Conservation (phyloP, 352 stramenopile genomes). For the Pythium chondricola region DNA sequence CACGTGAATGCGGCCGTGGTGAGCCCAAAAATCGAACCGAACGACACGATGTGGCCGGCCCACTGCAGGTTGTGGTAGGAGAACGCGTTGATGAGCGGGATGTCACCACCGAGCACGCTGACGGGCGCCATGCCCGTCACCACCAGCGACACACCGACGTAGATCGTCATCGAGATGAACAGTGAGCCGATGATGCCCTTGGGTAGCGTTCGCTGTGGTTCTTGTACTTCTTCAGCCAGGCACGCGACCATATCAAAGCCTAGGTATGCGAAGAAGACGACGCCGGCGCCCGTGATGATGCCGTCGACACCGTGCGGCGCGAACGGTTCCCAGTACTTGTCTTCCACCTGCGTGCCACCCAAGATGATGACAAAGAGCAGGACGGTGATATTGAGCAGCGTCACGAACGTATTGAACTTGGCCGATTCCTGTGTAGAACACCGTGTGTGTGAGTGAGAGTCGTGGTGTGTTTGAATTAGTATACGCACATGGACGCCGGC, state of each 20-base stretch:
- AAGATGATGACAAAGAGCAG: conserved; percentile 86
- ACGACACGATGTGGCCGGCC: conserved; percentile 82
- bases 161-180: conserved; percentile 88
- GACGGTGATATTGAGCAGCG: conserved; percentile 85
- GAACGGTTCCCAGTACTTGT: conserved; percentile 78
- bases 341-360: conserved; percentile 71
- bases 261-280: conserved; percentile 91
- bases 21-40: conserved; percentile 90
- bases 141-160: conserved; percentile 84
- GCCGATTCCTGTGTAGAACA: conserved; percentile 68
- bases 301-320: conserved; percentile 80
- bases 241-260: conserved; percentile 93
- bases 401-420: conserved; percentile 89
- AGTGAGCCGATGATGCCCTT: conserved; percentile 91
- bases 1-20: conserved; percentile 89
- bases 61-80: conserved; percentile 60
- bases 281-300: conserved; percentile 81
- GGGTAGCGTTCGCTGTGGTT: conserved; percentile 86
- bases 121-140: conserved; percentile 85
- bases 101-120: conserved; percentile 55
- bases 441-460: not conserved
- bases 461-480: not conserved
- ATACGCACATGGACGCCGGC: conserved; percentile 63
- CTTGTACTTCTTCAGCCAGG: conserved; percentile 87
- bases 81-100: conserved; percentile 85